Evolutionary conservation across 805 yeast genomes (phyloP).

Genomic region (Kazachstania viticola): DNA sequence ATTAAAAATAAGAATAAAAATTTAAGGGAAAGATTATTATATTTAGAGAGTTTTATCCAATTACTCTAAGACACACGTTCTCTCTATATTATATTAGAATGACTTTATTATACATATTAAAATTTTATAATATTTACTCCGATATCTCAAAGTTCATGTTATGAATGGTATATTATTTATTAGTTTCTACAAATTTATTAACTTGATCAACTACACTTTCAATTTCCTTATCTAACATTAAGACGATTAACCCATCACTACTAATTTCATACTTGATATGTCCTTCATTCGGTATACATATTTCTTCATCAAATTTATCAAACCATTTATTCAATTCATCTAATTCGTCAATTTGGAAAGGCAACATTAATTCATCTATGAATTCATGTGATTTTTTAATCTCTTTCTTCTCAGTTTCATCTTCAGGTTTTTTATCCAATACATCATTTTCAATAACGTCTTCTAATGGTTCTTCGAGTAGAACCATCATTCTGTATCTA

Average conservation of each 20-base stretch:
- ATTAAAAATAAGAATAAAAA: no score
- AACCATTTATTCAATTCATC: conserved; percentile 26
- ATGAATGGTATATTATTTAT: not conserved
- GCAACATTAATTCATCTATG: conserved; percentile 23
- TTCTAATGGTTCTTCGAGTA: conserved; percentile 20
- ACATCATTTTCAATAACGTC: conserved; percentile 7
- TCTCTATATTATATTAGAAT: no score
- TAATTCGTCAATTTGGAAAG: conserved; percentile 23
- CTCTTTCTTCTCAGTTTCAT: conserved; percentile 3
- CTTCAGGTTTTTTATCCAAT: conserved; percentile 2
- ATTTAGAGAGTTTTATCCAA: no score
- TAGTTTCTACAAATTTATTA: conserved; percentile 17
- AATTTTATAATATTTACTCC: no score
- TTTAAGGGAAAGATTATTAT: no score
- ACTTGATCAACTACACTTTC: conserved; percentile 20
- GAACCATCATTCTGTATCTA: conserved; percentile 21
- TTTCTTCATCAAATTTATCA: conserved; percentile 27
- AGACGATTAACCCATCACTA: conserved; percentile 27
- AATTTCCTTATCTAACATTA: conserved; percentile 21
- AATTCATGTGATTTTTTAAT: conserved; percentile 23
- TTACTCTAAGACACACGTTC: no score
- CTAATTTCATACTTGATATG: conserved; percentile 28
- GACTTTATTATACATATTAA: no score
- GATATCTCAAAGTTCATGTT: not conserved
- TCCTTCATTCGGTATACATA: conserved; percentile 29